Evolutionary conservation across 768 basidiomycete species (phyloP).

Genomic region (Chalciporus piperatus): DNA sequence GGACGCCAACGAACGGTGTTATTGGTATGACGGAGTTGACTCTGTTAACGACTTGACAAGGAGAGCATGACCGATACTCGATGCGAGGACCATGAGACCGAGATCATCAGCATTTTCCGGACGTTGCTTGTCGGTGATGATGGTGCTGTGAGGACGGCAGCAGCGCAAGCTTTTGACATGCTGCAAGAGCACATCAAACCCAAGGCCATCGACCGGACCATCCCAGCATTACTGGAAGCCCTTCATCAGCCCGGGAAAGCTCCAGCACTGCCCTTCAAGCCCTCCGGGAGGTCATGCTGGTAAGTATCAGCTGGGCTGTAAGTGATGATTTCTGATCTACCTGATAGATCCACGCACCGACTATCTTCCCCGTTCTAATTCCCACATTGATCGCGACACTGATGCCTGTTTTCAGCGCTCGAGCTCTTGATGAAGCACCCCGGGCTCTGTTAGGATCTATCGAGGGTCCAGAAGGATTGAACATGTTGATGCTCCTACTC

Average conservation of each 20-base stretch:
- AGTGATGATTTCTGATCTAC: neutral
- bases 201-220: conserved; percentile 93
- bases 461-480: conserved; percentile 81
- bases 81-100: conserved; percentile 83
- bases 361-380: conserved; percentile 96
- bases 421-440: conserved; percentile 78
- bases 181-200: conserved; percentile 90
- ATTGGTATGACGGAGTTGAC: conserved; percentile 99
- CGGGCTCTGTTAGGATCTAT: conserved; percentile 75
- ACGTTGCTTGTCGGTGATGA: conserved; percentile 86
- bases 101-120: conserved; percentile 83
- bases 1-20: conserved; percentile 99
- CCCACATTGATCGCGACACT: conserved; percentile 88
- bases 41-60: conserved; percentile 51
- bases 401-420: conserved; percentile 95
- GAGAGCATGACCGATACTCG: conserved; percentile 80
- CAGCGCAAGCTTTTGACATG: conserved; percentile 85
- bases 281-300: conserved; percentile 89
- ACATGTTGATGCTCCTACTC: conserved; percentile 83
- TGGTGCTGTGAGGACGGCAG: conserved; percentile 80
- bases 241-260: conserved; percentile 85
- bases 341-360: conserved; percentile 80
- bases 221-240: conserved; percentile 91
- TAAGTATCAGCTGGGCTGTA: conserved; percentile 38
- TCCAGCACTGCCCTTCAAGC: conserved; percentile 95